Percentiles rank a stretch among this genome's conserved stretches.
Conservation (phyloP, 805 yeast species). For the Saturnispora hagleri region DNA sequence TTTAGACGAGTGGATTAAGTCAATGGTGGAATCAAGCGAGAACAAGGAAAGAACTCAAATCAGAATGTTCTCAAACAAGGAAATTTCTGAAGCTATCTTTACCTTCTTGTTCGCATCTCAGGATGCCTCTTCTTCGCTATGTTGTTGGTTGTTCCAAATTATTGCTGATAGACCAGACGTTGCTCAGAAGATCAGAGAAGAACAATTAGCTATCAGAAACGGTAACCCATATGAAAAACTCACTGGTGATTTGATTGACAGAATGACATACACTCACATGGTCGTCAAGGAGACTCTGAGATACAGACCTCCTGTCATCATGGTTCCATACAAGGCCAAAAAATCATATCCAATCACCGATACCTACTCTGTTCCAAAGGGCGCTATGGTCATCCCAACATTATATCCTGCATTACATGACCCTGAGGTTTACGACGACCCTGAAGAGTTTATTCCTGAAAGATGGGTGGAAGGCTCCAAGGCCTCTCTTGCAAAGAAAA, state of each 20-base stretch:
- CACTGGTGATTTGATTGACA: constrained; percentile 63
- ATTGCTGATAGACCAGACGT: constrained; percentile 95
- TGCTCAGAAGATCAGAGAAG: constrained; percentile 76
- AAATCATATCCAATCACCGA: constrained; percentile 75
- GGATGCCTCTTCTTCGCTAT: constrained; percentile 94
- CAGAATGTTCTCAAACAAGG: constrained; percentile 81
- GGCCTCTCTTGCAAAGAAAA: constrained; percentile 69
- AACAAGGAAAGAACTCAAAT: constrained; percentile 42
- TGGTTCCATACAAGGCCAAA: constrained; percentile 96
- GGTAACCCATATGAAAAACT: constrained; percentile 61
- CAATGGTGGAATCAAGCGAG: constrained; percentile 44
- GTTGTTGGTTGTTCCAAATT: constrained; percentile 97
- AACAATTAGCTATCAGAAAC: constrained; percentile 75
- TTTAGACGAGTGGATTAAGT: constrained; percentile 89
- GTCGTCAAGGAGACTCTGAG: constrained; percentile 90
- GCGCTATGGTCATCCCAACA: constrained; percentile 94
- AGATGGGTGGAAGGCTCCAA: constrained; percentile 81
- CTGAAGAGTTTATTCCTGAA: constrained; percentile 91
- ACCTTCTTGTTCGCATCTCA: constrained; percentile 96
- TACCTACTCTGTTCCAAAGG: constrained; percentile 88
- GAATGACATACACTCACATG: constrained; percentile 82
- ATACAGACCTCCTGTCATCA: constrained; percentile 93
- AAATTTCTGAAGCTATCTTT: constrained; percentile 92
- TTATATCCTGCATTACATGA: constrained; percentile 94
- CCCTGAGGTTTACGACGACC: constrained; percentile 91